Evolutionary conservation across 2,329 filamentous ascomycete genomes (phyloP), one percentile per base, ranked within the genome.

Genomic region (Stenocarpella maydis): DNA sequence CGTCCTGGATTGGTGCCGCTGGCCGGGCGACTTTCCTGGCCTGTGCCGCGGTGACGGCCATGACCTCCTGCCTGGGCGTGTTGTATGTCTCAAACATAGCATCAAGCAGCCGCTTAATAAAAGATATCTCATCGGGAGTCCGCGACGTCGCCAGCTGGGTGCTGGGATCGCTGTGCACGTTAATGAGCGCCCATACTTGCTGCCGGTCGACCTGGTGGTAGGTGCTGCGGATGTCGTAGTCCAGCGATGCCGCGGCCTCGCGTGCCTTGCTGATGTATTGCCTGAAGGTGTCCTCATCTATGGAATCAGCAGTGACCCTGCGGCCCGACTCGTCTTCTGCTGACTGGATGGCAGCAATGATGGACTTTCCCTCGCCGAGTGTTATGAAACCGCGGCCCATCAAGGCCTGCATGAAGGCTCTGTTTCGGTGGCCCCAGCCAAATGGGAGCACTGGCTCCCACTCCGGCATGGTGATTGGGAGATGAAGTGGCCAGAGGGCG

Each of bases 51-150:
- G 89, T 92, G 4, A 98, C 83, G 4, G 93, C 94, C 87, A 98
- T 91, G 31, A 94, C 87, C 80, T 99, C 95, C 75, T 90, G 88
- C n/a, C 89, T 85, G 10, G 84, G 86, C 0, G 90, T 93, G 77
- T 98, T 98, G 82, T 94, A 90, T 24, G 88, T 91, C 72, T 97
- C 93, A 77, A 98, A 99, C 88, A 99, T 97, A 74, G 88, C 90
- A 78, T 98, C 95, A 0, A 99, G 87, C 3, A 98, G 79, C 10
- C 96, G 87, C 80, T 97, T 96, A 67, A 98, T 88, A 78, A 94
- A 99, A 0, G 92, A 89, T 39, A 98, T 92, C 82, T 98, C 95
- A 74, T 97, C 94, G 0, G 93, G 83, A 9, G 86, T 87, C 77
- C 92, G 92, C 0, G 88, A 89, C 0, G 96, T 98, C 2, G 95